A percentile compares a stretch with the other conserved stretches of the same genome.
These are phyloP conservation scores for Purpureocillium lavendulum DNA, from an alignment of 2,329 filamentous ascomycete genomes.

Conservation along the genomic window DNA sequence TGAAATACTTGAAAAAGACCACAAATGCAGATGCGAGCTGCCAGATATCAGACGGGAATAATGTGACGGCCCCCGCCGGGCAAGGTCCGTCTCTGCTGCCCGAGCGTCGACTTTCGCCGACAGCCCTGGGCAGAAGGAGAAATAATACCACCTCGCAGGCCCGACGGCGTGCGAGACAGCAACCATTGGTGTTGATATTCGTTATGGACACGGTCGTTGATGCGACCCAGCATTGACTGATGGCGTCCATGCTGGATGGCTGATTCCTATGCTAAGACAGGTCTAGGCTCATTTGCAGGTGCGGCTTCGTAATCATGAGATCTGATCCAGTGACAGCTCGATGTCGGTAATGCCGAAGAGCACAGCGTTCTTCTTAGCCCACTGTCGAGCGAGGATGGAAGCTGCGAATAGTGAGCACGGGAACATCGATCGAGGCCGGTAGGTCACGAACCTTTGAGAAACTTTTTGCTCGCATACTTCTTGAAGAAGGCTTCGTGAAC, in stretches of 20 bases:
- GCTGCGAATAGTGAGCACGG: constrained; percentile 39
- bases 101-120: not conserved
- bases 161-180: constrained; percentile 6
- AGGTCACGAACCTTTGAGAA: constrained; percentile 76
- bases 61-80: constrained; percentile 5
- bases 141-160: not conserved
- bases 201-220: constrained; percentile 19
- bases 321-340: constrained; percentile 41
- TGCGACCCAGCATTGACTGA: constrained; percentile 20
- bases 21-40: constrained; percentile 16
- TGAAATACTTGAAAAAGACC: constrained; percentile 25
- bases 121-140: not conserved
- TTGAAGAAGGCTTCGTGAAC: constrained; percentile 97
- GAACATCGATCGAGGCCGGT: no score
- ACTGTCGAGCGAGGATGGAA: constrained; percentile 83
- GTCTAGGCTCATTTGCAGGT: no score
- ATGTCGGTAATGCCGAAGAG: constrained; percentile 46
- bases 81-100: not conserved
- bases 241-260: constrained; percentile 18
- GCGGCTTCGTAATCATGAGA: constrained; percentile 18
- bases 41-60: constrained; percentile 18
- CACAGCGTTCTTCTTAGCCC: constrained; percentile 75
- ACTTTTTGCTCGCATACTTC: constrained; percentile 99
- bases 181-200: constrained; percentile 19
- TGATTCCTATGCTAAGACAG: no score